Base-by-base conservation (phyloP, 192 early-diverging fungal genomes). In the Backusella westeae region DNA sequence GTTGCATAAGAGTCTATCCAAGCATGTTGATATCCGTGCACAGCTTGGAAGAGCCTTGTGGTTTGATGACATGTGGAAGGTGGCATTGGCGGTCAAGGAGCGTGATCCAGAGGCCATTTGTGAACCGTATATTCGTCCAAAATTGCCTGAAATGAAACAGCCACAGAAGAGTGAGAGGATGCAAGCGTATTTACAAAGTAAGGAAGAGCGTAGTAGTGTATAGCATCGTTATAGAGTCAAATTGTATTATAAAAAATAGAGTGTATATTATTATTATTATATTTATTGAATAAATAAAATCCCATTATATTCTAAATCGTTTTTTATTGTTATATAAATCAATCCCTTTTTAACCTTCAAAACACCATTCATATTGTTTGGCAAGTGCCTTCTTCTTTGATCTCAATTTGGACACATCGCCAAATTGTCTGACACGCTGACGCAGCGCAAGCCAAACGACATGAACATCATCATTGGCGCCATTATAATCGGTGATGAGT, bases 21-120 rank as follows among this genome's bases (percentile, higher is more conserved):
- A 89, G 12, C 92, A 96, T 80, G 89, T 91, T 2, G 97, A 97
- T 74, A 77, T 98, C 32, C 89, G 98, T 35, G 87, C 90, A 26
- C 82, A 83, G 44, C 85, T 98, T 32, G 94, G 85, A 0, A 83
- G 85, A 9, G 91, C 88, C 8, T 78, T 81, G 36, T 85, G 83
- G 0, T 69, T 91, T 36, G 92, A 93, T 2, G 92, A 87, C 0
- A 87, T 95, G 67, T 75, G 81, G 75, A 83, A 76, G 3, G 85
- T 93, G 0, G 84, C 91, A 1, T 75, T 87, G 39, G 82, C 86
- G 17, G 72, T 96, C 52, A 91, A 91, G 41, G 72, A 77, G 26
- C 79, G 89, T 9, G 56, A 63, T 32, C 56, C 56, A 29, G 56
- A 23, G 23, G 56, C 56, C 0, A 29, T 26, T 10, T 63, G 56